Evolutionary conservation across 495 filamentous ascomycete species (phyloP).

Genomic region (Hapsidospora chrysogenum): DNA sequence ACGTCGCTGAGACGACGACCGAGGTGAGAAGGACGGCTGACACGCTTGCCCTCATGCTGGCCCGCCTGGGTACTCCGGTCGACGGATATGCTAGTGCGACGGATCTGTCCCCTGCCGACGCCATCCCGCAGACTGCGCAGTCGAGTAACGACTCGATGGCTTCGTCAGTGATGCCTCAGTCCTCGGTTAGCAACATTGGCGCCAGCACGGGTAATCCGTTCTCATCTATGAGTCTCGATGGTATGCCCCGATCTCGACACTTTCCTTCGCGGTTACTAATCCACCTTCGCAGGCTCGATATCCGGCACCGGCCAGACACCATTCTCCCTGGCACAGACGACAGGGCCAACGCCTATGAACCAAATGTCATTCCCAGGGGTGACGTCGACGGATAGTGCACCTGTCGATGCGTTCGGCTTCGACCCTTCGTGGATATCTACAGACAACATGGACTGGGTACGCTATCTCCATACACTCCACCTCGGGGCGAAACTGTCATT

Average conservation of each 20-base stretch:
- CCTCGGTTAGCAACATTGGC: background rate
- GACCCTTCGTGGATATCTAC: slow-evolving; percentile 1
- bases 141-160: background rate
- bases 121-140: background rate
- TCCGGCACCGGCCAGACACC: background rate
- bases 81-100: background rate
- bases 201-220: background rate
- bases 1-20: slow-evolving; percentile 4
- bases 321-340: background rate
- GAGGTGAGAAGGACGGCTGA: slow-evolving; percentile 10
- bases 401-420: background rate
- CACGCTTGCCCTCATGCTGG: slow-evolving; percentile 9
- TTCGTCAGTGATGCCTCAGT: too few species aligned
- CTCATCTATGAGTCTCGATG: background rate
- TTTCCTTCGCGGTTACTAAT: background rate
- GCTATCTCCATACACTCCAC: too few species aligned
- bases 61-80: slow-evolving; percentile 2
- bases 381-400: background rate
- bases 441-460: slow-evolving; percentile 4
- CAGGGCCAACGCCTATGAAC: background rate
- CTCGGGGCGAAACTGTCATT: background rate
- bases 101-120: background rate
- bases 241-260: background rate
- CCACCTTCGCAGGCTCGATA: background rate
- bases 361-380: background rate